These are phyloP conservation scores for Fusarium buharicum DNA, from an alignment of 2,329 filamentous ascomycete genomes.

Conservation along the genomic window DNA sequence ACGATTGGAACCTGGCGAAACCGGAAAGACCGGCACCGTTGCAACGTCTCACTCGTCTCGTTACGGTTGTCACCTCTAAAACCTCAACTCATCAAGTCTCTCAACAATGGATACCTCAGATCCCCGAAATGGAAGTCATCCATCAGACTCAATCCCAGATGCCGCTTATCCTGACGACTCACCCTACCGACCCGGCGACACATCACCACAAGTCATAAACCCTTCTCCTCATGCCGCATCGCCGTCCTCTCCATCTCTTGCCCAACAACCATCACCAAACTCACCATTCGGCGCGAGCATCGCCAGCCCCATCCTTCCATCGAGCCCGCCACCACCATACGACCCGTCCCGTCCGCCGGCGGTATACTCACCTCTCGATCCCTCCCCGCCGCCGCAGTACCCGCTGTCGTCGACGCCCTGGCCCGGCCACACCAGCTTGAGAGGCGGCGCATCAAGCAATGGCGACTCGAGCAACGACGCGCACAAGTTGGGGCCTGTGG, in stretches of 20 bases:
- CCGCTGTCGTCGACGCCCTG: conserved; percentile 33
- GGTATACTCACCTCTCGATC: conserved; percentile 41
- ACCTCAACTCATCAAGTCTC: background rate
- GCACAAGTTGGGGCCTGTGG: conserved; percentile 41
- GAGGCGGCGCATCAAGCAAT: conserved; percentile 30
- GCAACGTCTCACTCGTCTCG: background rate
- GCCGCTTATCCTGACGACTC: conserved; percentile 49
- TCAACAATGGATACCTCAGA: conserved; percentile 37
- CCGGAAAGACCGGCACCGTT: background rate
- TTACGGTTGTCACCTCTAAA: background rate
- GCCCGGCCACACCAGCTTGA: conserved; percentile 13
- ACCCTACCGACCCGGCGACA: conserved; percentile 41
- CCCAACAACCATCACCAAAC: conserved; percentile 5
- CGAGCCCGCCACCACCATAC: conserved; percentile 45
- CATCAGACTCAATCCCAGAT: conserved; percentile 47
- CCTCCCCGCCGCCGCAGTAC: conserved; percentile 29
- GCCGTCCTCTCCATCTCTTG: conserved; percentile 19
- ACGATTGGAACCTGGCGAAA: background rate
- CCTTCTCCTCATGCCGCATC: conserved; percentile 10
- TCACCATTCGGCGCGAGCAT: too few relatives aligned
- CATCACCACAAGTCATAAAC: conserved; percentile 12
- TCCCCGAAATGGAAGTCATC: conserved; percentile 36
- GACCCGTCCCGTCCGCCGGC: conserved; percentile 43
- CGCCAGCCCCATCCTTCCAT: background rate
- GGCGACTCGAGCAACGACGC: conserved; percentile 7